A percentile compares a stretch with the other conserved stretches of the same genome.
phyloP scores from a whole-genome alignment of 305 asterid species.

The Caryopteris hybrid region DNA sequence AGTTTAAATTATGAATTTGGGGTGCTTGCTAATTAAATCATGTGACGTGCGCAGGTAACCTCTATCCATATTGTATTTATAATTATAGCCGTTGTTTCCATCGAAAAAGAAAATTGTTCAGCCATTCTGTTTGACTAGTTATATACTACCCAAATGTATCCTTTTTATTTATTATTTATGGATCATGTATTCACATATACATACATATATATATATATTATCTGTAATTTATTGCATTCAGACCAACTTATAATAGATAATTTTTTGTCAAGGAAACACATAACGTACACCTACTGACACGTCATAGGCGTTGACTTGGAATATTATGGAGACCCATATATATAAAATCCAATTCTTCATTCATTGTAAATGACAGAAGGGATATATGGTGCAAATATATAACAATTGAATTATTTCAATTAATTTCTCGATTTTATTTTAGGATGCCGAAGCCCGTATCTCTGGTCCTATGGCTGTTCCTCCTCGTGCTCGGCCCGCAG shows the following conservation, averaged over 20 bases:
- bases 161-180: not conserved
- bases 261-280: no score
- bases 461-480: conserved; percentile 22
- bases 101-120: not conserved
- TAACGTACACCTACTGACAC: conserved; percentile 14
- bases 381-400: not conserved
- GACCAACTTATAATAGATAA: no score
- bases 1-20: no score
- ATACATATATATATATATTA: not conserved
- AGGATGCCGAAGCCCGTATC: conserved; percentile 31
- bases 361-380: not conserved
- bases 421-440: not conserved
- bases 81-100: not conserved
- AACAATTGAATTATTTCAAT: not conserved
- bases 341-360: not conserved
- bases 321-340: not conserved
- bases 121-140: conserved; percentile 20
- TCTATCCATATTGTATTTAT: no score
- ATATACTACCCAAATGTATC: not conserved
- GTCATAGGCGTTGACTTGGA: conserved; percentile 8
- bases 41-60: no score
- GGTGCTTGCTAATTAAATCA: no score
- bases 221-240: not conserved
- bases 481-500: conserved; percentile 23
- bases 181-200: no score